Conservation (phyloP, 805 yeast species). For the Starmerella ratchasimensis region DNA sequence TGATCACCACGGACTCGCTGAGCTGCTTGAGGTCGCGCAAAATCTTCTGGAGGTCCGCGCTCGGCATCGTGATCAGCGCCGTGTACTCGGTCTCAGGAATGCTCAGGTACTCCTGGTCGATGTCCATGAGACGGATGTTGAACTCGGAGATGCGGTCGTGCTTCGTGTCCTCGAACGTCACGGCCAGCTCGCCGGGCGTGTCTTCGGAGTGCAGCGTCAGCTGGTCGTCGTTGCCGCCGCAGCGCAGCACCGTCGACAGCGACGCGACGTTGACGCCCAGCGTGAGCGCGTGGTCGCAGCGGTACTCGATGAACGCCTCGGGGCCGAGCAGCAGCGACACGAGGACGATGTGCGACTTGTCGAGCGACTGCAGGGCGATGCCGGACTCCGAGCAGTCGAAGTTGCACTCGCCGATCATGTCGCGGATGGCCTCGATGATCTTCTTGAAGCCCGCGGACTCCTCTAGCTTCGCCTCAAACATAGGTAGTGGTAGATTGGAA, state of each 20-base stretch:
- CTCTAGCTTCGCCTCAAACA: slow-evolving; percentile 95
- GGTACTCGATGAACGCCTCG: slow-evolving; percentile 77
- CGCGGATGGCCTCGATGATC: slow-evolving; percentile 87
- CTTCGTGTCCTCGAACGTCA: slow-evolving; percentile 81
- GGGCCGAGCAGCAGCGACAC: slow-evolving; percentile 79
- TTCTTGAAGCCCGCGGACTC: slow-evolving; percentile 85
- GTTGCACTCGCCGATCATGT: slow-evolving; percentile 88
- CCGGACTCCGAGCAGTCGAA: slow-evolving; percentile 94
- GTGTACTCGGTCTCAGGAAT: slow-evolving; percentile 91
- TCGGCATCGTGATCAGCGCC: slow-evolving; percentile 73
- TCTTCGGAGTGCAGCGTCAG: slow-evolving; percentile 84
- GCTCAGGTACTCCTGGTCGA: slow-evolving; percentile 84
- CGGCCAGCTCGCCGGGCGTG: slow-evolving; percentile 59
- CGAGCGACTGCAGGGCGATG: slow-evolving; percentile 92
- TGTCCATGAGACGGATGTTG: slow-evolving; percentile 83
- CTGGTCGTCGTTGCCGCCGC: slow-evolving; percentile 82
- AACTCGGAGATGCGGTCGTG: slow-evolving; percentile 89
- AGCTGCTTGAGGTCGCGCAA: slow-evolving; percentile 77
- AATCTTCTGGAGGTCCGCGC: slow-evolving; percentile 75
- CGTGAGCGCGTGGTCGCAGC: slow-evolving; percentile 89
- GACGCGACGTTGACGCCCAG: slow-evolving; percentile 83
- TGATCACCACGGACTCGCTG: slow-evolving; percentile 74
- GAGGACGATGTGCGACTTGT: slow-evolving; percentile 86
- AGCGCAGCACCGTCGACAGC: slow-evolving; percentile 73
- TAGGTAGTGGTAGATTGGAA: too few relatives aligned